phyloP scores from a whole-genome alignment of 78 protist genomes.

The Pigoraptor vietnamica region DNA sequence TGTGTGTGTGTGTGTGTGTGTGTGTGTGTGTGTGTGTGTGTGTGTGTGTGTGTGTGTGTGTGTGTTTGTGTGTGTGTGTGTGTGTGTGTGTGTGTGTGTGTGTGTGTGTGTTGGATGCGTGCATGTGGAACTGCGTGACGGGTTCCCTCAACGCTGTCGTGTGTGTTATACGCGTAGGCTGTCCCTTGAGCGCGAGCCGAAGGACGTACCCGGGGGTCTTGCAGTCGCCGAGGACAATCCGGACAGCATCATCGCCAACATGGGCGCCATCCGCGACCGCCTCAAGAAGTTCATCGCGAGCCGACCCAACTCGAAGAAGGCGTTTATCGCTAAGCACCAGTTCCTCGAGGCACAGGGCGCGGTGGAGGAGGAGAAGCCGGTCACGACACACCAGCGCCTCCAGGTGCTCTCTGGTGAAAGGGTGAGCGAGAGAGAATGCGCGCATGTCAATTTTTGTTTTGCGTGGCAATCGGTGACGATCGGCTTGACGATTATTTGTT shows the following conservation, averaged over 20 bases:
- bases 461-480: background rate
- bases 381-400: background rate
- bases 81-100: too few relatives aligned
- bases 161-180: too few relatives aligned
- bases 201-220: background rate
- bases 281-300: background rate
- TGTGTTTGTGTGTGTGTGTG: too few relatives aligned
- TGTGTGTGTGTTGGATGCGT: too few relatives aligned
- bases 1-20: too few relatives aligned
- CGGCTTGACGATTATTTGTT: background rate
- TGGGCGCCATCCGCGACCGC: background rate
- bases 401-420: background rate
- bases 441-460: background rate
- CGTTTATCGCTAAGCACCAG: background rate
- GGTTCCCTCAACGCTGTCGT: too few relatives aligned
- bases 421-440: background rate
- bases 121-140: too few relatives aligned
- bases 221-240: background rate
- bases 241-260: background rate
- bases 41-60: too few relatives aligned
- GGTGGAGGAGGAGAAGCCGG: background rate
- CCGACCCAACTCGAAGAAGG: background rate
- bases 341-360: background rate
- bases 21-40: too few relatives aligned
- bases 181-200: background rate